Evolutionary conservation across 1,139 yeast genomes (phyloP), one percentile per base, ranked within the genome.

Genomic region (Candida tetrigidarum): DNA sequence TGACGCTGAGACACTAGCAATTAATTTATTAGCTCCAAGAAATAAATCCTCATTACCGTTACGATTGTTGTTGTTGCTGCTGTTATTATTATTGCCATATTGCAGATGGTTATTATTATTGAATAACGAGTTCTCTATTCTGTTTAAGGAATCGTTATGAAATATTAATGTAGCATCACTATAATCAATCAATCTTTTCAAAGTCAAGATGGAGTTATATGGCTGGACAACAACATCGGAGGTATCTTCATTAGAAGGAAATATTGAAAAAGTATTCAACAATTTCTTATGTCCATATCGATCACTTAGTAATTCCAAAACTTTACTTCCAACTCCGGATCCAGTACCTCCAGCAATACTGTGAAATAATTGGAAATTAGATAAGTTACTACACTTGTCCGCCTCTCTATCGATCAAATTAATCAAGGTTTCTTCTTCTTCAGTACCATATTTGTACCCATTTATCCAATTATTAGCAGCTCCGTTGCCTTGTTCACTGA

Each of bases 301-400:
- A 61, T 95, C 99, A 45, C 83, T 81, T 48, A 95, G 66, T 20
- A 83, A 71, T 62, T 93, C 98, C 40, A 93, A 67, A 39, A 93
- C 57, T 50, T 80, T 80, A 0, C 97, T 89, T 0, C 99, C 99
- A 37, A 91, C 81, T 6, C 99, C 99, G 0, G 97, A 87, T 0
- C 99, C 99, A 0, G 99, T 93, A 29, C 99, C 99, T 20, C 99
- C 99, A 0, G 97, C 98, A n/a, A 95, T 96, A 12, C 97, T 89
- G 63, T 93, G 99, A 46, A 92, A 67, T 52, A 93, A 69, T 70
- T 91, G 96, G 63, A 95, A 93, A 5, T 96, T 96, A 50, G 91
- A 93, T 45, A 92, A 70, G 48, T 88, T 86, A 51, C 93, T 99
- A 56, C 97, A 86, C 33, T 89, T 86, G 59, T 93, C 99, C 36